Evolutionary conservation across 148 eudicot genomes (phyloP), one percentile per base, ranked within the genome.

Genomic region (Rhododendron molle): DNA sequence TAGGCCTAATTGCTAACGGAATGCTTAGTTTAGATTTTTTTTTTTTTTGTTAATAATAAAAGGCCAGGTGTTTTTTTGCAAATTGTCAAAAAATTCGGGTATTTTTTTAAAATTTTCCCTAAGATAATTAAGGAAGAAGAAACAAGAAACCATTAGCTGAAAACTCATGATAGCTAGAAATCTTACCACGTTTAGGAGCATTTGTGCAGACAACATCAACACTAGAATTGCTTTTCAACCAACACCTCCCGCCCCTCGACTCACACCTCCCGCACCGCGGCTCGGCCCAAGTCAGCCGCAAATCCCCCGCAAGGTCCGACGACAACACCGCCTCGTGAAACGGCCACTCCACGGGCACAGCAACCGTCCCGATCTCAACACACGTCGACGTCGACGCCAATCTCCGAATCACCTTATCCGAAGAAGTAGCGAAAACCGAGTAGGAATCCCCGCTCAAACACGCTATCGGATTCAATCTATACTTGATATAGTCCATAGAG

Each of bases 251-350:
- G 23, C 87, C 89, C 28, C 83, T 69, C 7, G 40, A 26, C 81
- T 90, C 90, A 72, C 95, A 93, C 79, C 82, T 81, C 7, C 85
- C 82, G 85, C 95, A 93, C 14, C 38, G n/a, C 7, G 94, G 93
- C 13, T 52, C 50, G 5, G 15, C 67, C 96, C 96, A 92, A 34
- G 81, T 83, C 40, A 93, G 88, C 86, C 76, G 77, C 12, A 93
- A 65, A 81, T 87, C 89, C 3, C 86, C 87, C 32, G 67, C 72
- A 3, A 89, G 90, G 54, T 88, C 92, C 82, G 90, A 85, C 36
- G 89, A 81, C 44, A 60, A 52, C 54, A 86, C 83, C 84, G 58
- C 74, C 73, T 56, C 80, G 8, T 80, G 78, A 80, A 49, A 78
- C 15, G 85, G 77, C 84, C 86, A 76, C 65, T 85, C 76, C 38